A percentile compares a stretch with the other conserved stretches of the same genome.
phyloP scores from a whole-genome alignment of 345 rosid species.

The Punica granatum region DNA sequence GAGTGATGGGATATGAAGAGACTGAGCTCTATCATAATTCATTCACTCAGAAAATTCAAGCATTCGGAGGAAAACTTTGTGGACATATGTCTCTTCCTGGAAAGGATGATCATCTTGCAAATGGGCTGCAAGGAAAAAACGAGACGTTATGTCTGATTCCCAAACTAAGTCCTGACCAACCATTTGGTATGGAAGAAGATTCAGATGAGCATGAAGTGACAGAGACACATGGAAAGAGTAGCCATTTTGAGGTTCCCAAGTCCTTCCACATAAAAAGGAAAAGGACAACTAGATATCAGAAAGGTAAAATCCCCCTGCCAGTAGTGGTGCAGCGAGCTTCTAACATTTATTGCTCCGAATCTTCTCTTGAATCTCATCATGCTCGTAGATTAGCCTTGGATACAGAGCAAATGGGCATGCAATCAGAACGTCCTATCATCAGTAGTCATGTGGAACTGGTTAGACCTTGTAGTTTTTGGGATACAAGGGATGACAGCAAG shows the following conservation, averaged over 20 bases:
- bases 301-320: conserved; percentile 13
- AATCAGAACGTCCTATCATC: not conserved
- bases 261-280: conserved; percentile 32
- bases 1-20: conserved; percentile 54
- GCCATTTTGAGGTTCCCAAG: conserved; percentile 12
- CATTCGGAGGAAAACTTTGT: conserved; percentile 35
- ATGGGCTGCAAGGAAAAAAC: conserved; percentile 13
- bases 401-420: not conserved
- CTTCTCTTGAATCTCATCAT: not conserved
- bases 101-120: conserved; percentile 20
- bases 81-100: conserved; percentile 28
- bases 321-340: conserved; percentile 12
- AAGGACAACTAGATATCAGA: conserved; percentile 31
- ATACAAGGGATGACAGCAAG: conserved; percentile 14
- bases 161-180: conserved; percentile 10
- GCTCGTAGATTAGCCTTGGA: not conserved
- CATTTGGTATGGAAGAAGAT: conserved; percentile 18
- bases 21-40: conserved; percentile 43
- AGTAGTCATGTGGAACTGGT: conserved; percentile 8
- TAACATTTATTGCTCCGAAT: conserved; percentile 8
- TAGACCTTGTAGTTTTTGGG: conserved; percentile 13
- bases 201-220: conserved; percentile 17
- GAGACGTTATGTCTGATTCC: conserved; percentile 9
- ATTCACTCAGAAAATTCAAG: conserved; percentile 52
- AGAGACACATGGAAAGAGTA: conserved; percentile 9